Base-by-base conservation (phyloP, 2,329 filamentous ascomycete species). In the Akanthomyces lecanii region DNA sequence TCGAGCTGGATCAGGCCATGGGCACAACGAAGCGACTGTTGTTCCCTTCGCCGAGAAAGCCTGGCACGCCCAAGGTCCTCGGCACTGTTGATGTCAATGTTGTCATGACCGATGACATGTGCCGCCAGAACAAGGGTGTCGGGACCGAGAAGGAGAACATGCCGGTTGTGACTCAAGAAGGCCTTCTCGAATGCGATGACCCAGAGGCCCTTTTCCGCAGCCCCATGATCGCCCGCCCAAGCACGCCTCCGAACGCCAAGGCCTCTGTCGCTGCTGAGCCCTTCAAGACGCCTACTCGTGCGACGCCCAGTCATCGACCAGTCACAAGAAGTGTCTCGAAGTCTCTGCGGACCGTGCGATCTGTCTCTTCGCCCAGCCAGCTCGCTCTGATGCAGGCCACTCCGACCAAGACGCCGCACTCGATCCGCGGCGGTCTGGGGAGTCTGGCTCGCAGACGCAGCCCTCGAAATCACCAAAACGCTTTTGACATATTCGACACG, bases 21-120 rank as follows among this genome's bases (percentile, higher is more conserved):
- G 85, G 83, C 40, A 76, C 72, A 58, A 92, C 89, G 0, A 82
- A 89, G 65, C 82, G 91, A 63, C 75, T 93, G 2, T 79, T 95
- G 1, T 95, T 95, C 70, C 89, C 91, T 1, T 92, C 89, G 0
- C 90, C 90, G 2, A 82, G 87, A 50, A 89, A 89, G 67, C 83
- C 86, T 36, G 84, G 82, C 42, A 79, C 85, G 52, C 76, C 82
- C 1, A 91, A 86, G 71, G 82, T 84, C 25, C 78, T 91, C 2
- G 82, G 83, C 55, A 85, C 88, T 68, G 72, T 85, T 47, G 75
- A 79, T 16, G 76, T 82, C 18, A 88, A 87, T 67, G 71, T 81
- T 58, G 76, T 83, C 48, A 78, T 81, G 64, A 77, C 78, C 4
- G 69, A 75, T 18, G 71, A 76, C 3, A 76, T 77, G 28, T 71